These are phyloP conservation scores for Pseudogymnoascus sp. DNA, from an alignment of 2,329 filamentous ascomycete genomes.

Conservation along the genomic window DNA sequence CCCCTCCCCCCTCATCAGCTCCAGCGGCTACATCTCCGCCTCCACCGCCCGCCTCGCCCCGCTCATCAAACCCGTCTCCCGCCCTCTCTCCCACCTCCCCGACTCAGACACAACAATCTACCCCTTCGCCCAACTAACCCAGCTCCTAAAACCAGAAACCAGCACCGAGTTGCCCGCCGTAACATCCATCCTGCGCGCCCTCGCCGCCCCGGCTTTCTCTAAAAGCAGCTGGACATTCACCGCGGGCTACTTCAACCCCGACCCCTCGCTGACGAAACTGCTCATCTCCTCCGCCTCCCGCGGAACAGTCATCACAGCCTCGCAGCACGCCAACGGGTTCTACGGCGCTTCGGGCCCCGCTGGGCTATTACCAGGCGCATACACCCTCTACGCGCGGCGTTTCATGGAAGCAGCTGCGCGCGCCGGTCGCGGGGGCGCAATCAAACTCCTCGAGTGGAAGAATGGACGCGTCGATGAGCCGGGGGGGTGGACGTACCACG, in stretches of 20 bases:
- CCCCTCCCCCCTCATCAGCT: constrained; percentile 63
- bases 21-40: constrained; percentile 57
- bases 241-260: constrained; percentile 97
- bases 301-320: constrained; percentile 85
- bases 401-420: constrained; percentile 49
- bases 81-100: constrained; percentile 10
- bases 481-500: constrained; percentile 93
- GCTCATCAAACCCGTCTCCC: constrained; percentile 50
- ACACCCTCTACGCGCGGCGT: constrained; percentile 75
- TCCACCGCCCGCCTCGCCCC: constrained; percentile 59
- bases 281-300: constrained; percentile 62
- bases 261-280: constrained; percentile 69
- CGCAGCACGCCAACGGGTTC: constrained; percentile 91
- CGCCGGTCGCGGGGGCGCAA: constrained; percentile 42
- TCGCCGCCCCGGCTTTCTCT: constrained; percentile 54
- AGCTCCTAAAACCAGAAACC: constrained; percentile 66
- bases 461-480: constrained; percentile 70
- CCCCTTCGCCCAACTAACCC: constrained; percentile 79
- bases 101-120: constrained; percentile 64
- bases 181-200: constrained; percentile 59
- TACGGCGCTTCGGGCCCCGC: constrained; percentile 82
- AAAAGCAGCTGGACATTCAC: constrained; percentile 89
- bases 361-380: constrained; percentile 82
- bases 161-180: constrained; percentile 86
- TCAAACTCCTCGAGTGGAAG: constrained; percentile 81